Percentiles rank a stretch among this genome's conserved stretches.
These are phyloP conservation scores for Suhomyces vadensis DNA, from an alignment of 805 yeast species.

Conservation along the genomic window DNA sequence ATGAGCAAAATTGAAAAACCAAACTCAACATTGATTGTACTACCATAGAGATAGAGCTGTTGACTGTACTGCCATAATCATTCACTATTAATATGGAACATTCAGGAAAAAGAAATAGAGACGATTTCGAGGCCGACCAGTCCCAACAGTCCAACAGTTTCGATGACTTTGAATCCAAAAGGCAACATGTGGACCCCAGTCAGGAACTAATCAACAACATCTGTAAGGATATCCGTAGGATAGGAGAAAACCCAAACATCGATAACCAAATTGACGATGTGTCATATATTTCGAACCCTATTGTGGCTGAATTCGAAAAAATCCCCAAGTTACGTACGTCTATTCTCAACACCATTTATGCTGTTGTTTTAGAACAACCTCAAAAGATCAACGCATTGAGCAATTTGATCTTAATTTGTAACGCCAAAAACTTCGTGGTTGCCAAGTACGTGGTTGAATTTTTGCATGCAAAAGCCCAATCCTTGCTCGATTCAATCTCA, in stretches of 20 bases:
- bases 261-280: slow-evolving; percentile 48
- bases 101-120: slow-evolving; percentile 30
- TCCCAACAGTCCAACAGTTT: background rate
- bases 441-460: slow-evolving; percentile 71
- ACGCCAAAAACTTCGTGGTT: slow-evolving; percentile 60
- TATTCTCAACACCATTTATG: slow-evolving; percentile 61
- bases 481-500: slow-evolving; percentile 42
- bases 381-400: slow-evolving; percentile 79
- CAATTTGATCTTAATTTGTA: slow-evolving; percentile 64
- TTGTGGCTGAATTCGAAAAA: slow-evolving; percentile 62
- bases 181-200: slow-evolving; percentile 42
- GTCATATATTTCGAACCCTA: slow-evolving; percentile 66
- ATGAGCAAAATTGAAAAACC: background rate
- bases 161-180: slow-evolving; percentile 31
- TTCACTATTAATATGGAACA: slow-evolving; percentile 17
- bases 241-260: slow-evolving; percentile 45
- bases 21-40: too few relatives aligned
- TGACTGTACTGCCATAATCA: too few relatives aligned
- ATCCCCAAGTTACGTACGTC: slow-evolving; percentile 61
- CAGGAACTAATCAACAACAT: slow-evolving; percentile 43
- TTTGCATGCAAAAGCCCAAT: slow-evolving; percentile 64
- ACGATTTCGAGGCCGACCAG: slow-evolving; percentile 27
- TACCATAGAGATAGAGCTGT: too few relatives aligned
- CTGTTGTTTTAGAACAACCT: slow-evolving; percentile 84
- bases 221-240: slow-evolving; percentile 45